Conservation (phyloP, 208 protist species). For the Trypanosoma avium region DNA sequence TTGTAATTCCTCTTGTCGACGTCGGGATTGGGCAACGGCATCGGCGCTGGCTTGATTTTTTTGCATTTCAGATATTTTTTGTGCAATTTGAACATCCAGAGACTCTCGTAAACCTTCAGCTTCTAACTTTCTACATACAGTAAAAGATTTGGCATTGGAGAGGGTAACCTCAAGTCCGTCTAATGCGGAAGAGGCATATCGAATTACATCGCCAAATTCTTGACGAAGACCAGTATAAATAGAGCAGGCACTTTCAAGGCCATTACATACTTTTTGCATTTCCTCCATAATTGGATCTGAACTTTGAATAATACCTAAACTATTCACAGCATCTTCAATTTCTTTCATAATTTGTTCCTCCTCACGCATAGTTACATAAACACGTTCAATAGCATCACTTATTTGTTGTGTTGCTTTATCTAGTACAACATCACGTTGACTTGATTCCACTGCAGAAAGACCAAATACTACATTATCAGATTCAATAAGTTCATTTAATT, state of each 20-base stretch:
- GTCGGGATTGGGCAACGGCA: conserved; percentile 40
- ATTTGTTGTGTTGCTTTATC: conserved; percentile 48
- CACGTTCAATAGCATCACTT: conserved; percentile 53
- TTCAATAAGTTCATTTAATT: conserved; percentile 62
- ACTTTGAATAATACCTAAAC: conserved; percentile 64
- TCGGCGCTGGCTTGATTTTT: conserved; percentile 31
- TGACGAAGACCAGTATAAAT: conserved; percentile 52
- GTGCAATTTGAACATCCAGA: conserved; percentile 71
- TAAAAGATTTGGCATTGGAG: conserved; percentile 60
- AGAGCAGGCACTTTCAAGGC: conserved; percentile 64
- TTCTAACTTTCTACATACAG: conserved; percentile 49
- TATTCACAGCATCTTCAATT: conserved; percentile 52
- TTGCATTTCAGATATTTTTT: conserved; percentile 69
- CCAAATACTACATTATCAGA: conserved; percentile 67
- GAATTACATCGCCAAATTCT: conserved; percentile 43
- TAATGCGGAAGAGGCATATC: conserved; percentile 47
- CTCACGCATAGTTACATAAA: conserved; percentile 48
- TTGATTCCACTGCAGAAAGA: conserved; percentile 59
- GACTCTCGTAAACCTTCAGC: conserved; percentile 53
- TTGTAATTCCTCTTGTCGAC: conserved; percentile 30
- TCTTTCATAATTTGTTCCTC: conserved; percentile 36
- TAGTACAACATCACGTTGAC: conserved; percentile 56
- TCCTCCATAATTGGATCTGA: conserved; percentile 61
- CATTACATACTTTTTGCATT: conserved; percentile 76
- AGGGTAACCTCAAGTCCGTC: conserved; percentile 56